These are phyloP conservation scores for Hawksworthiomyces lignivorus DNA, from an alignment of 2,329 filamentous ascomycete species.

Conservation along the genomic window DNA sequence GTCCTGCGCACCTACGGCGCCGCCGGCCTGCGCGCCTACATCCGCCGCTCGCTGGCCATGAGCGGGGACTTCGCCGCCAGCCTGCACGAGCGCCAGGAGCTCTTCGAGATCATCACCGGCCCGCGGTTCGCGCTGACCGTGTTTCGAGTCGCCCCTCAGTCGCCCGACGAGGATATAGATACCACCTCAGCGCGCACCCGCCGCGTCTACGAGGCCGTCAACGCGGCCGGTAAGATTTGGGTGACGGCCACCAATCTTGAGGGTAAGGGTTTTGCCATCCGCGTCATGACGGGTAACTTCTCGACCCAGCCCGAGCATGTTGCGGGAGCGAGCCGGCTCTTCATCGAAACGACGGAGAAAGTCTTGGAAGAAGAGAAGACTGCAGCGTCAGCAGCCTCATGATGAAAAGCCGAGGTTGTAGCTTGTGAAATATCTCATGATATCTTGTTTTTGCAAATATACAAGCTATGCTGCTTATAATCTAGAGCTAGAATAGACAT, in stretches of 20 bases:
- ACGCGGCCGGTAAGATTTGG: slow-evolving; percentile 69
- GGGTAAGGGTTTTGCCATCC: slow-evolving; percentile 63
- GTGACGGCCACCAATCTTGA: slow-evolving; percentile 70
- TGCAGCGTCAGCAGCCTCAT: neutral
- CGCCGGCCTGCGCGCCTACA: slow-evolving; percentile 64
- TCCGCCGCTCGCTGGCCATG: slow-evolving; percentile 59
- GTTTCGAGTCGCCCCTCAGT: slow-evolving; percentile 50
- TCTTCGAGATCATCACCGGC: slow-evolving; percentile 68
- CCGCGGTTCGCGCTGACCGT: slow-evolving; percentile 76
- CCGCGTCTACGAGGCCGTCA: slow-evolving; percentile 67
- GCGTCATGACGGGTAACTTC: slow-evolving; percentile 68
- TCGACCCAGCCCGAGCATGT: slow-evolving; percentile 66
- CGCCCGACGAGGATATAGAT: slow-evolving; percentile 17
- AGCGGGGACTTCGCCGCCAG: slow-evolving; percentile 63
- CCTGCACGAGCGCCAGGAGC: slow-evolving; percentile 37
- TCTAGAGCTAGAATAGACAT: no score
- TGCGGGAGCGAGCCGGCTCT: slow-evolving; percentile 62
- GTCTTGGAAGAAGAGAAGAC: slow-evolving; percentile 26
- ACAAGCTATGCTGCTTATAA: no score
- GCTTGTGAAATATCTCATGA: no score
- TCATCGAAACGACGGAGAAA: slow-evolving; percentile 58
- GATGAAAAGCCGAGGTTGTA: neutral
- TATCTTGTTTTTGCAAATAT: no score
- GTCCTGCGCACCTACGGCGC: slow-evolving; percentile 73
- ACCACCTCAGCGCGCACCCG: slow-evolving; percentile 55